Percentiles rank a stretch among this genome's conserved stretches.
These are phyloP conservation scores for Simplicillium aogashimaense DNA, from an alignment of 2,329 filamentous ascomycete species.

Conservation along the genomic window DNA sequence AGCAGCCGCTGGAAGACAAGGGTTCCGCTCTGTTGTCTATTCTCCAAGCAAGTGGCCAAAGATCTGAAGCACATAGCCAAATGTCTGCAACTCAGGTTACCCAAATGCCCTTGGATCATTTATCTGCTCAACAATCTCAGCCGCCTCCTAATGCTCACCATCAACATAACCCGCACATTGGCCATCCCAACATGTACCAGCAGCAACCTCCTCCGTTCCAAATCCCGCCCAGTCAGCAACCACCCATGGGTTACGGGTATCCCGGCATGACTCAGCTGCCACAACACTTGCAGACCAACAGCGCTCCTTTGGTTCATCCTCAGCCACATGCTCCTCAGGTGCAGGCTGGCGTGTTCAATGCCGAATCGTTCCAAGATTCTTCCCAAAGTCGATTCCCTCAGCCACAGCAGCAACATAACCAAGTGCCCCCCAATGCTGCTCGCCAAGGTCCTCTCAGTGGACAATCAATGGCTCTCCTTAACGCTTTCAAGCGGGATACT, in stretches of 20 bases:
- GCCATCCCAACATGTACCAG: slow-evolving; percentile 25
- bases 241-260: slow-evolving; percentile 10
- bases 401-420: slow-evolving; percentile 13
- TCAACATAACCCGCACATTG: slow-evolving; percentile 31
- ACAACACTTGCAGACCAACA: slow-evolving; percentile 10
- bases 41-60: slow-evolving; percentile 26
- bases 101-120: slow-evolving; percentile 46
- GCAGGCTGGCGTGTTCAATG: slow-evolving; percentile 41
- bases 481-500: slow-evolving; percentile 29
- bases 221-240: slow-evolving; percentile 17
- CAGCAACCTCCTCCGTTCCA: slow-evolving; percentile 24
- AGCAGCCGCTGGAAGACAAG: slow-evolving; percentile 26
- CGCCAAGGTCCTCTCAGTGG: slow-evolving; percentile 21
- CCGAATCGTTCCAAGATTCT: slow-evolving; percentile 14
- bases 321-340: slow-evolving; percentile 46
- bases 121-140: slow-evolving; percentile 35
- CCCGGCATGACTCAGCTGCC: slow-evolving; percentile 7
- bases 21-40: slow-evolving; percentile 44
- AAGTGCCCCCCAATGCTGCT: slow-evolving; percentile 8
- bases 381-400: slow-evolving; percentile 8
- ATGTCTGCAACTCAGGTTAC: slow-evolving; percentile 20
- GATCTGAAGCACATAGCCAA: slow-evolving; percentile 7
- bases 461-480: slow-evolving; percentile 32
- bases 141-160: slow-evolving; percentile 46
- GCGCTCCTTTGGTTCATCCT: slow-evolving; percentile 23